Percentiles rank a stretch among this genome's conserved stretches.
These are phyloP conservation scores for Cinnamomum chago DNA, from an alignment of 164 flowering plant species.

Conservation along the genomic window DNA sequence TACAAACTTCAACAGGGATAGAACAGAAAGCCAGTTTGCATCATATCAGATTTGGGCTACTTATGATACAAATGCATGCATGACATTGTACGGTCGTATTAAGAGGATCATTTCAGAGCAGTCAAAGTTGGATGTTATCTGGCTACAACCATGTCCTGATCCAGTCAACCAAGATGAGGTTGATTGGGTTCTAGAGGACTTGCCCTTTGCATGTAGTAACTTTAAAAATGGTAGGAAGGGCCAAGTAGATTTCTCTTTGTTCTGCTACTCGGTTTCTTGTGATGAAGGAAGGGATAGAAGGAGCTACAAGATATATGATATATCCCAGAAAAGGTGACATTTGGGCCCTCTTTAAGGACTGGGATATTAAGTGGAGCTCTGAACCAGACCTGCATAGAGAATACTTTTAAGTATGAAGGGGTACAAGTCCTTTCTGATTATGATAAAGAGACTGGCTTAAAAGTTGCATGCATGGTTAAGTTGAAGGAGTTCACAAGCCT, in stretches of 20 bases:
- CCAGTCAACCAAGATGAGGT: slow-evolving; percentile 36
- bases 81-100: slow-evolving; percentile 82
- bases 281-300: slow-evolving; percentile 21
- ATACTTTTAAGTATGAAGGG: slow-evolving; percentile 40
- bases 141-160: slow-evolving; percentile 55
- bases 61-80: slow-evolving; percentile 64
- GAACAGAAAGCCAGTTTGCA: slow-evolving; percentile 38
- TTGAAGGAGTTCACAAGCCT: slow-evolving; percentile 52
- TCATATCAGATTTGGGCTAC: slow-evolving; percentile 77
- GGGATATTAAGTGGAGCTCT: slow-evolving; percentile 50
- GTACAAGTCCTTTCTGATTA: slow-evolving; percentile 66
- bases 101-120: slow-evolving; percentile 35
- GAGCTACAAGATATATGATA: slow-evolving; percentile 28
- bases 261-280: slow-evolving; percentile 53
- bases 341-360: slow-evolving; percentile 78
- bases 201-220: slow-evolving; percentile 71
- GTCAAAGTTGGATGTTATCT: slow-evolving; percentile 54
- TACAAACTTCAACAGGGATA: slow-evolving; percentile 49
- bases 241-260: slow-evolving; percentile 29
- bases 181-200: slow-evolving; percentile 33
- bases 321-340: slow-evolving; percentile 67
- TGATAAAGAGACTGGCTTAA: slow-evolving; percentile 34
- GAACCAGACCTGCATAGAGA: slow-evolving; percentile 28
- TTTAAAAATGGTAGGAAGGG: slow-evolving; percentile 38
- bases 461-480: slow-evolving; percentile 46